Evolutionary conservation across 306 rosid species (phyloP).

Genomic region (Sicyos edulis): DNA sequence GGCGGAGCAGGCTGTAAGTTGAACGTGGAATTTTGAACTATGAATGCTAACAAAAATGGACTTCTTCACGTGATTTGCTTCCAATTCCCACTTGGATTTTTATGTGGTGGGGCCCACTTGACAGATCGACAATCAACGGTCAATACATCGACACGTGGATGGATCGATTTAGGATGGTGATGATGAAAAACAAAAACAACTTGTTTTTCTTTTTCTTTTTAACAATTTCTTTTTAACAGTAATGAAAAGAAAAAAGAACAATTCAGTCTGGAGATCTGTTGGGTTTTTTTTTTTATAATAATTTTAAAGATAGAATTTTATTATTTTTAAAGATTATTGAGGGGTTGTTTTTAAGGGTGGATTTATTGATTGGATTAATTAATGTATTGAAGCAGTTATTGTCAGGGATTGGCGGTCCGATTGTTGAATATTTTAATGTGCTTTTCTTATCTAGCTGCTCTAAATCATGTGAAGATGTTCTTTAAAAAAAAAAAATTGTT

Average conservation of each 20-base stretch:
- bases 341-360: conserved; percentile 16
- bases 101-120: conserved; percentile 29
- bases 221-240: too few relatives aligned
- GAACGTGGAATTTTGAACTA: background rate
- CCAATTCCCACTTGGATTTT: conserved; percentile 29
- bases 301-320: too few relatives aligned
- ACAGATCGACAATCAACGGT: conserved; percentile 12
- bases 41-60: conserved; percentile 11
- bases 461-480: background rate
- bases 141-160: conserved; percentile 12
- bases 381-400: conserved; percentile 7
- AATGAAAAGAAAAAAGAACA: too few relatives aligned
- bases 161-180: background rate
- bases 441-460: background rate
- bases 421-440: conserved; percentile 22
- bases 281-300: too few relatives aligned
- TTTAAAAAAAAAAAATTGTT: too few relatives aligned
- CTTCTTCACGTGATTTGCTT: conserved; percentile 58
- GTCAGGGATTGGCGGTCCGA: conserved; percentile 23
- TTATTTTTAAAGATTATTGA: background rate
- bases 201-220: background rate
- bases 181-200: background rate
- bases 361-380: conserved; percentile 18
- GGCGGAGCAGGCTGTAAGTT: background rate
- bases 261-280: too few relatives aligned